Percentiles rank a stretch among this genome's conserved stretches.
Evolutionary conservation across 2,329 filamentous ascomycete genomes (phyloP).

Genomic region (Neopestalotiopsis sp.): DNA sequence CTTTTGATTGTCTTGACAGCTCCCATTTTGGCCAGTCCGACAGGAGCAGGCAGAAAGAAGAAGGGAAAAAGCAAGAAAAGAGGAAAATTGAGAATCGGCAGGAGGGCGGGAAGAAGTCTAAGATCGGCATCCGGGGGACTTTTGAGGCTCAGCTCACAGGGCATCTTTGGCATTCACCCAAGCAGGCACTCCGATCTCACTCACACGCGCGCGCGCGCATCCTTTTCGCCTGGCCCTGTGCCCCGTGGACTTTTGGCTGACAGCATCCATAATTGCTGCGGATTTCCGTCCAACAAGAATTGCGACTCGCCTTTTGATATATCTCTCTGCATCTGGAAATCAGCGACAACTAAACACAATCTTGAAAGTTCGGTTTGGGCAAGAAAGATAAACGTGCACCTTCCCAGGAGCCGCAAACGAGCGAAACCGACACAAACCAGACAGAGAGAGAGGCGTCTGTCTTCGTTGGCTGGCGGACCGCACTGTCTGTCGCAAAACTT

Average conservation of each 20-base stretch:
- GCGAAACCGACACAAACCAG: background rate
- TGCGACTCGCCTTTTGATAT: no score
- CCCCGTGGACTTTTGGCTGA: no score
- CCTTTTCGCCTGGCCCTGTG: background rate
- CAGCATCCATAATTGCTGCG: no score
- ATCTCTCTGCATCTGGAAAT: no score
- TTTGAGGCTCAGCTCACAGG: background rate
- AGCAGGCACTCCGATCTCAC: background rate
- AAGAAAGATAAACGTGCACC: no score
- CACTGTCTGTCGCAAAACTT: background rate
- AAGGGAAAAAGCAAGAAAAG: background rate
- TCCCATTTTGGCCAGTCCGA: background rate
- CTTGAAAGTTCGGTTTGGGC: no score
- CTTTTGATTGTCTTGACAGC: background rate
- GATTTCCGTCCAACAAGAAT: no score
- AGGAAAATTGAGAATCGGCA: background rate
- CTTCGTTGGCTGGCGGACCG: slow-evolving; percentile 2
- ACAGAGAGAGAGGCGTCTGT: background rate
- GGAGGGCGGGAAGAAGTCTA: background rate
- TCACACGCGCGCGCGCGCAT: background rate
- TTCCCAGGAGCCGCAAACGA: no score
- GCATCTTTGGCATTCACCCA: background rate
- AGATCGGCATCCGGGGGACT: slow-evolving; percentile 1
- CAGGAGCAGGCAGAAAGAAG: background rate
- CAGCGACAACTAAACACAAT: no score